Conservation (phyloP, 805 yeast species). For the Kuraishia piskuri region DNA sequence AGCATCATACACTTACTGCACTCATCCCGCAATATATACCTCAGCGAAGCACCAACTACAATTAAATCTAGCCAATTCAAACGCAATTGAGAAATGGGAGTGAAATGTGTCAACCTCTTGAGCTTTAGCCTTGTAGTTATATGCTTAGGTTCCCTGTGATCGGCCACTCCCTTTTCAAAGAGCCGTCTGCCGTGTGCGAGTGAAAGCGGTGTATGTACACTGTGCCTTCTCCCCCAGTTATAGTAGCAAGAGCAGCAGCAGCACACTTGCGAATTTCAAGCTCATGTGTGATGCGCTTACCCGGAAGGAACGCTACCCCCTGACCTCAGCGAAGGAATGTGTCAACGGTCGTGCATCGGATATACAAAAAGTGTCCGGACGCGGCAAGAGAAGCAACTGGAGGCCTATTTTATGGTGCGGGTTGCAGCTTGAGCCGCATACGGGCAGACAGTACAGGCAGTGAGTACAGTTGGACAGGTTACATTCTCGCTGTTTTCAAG, state of each 20-base stretch:
- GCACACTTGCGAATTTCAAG: neutral
- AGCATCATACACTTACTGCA: neutral
- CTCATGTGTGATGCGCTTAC: neutral
- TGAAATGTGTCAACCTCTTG: too few relatives aligned
- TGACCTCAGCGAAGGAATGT: neutral
- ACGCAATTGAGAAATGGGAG: too few relatives aligned
- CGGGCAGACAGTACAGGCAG: neutral
- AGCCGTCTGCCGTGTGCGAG: neutral
- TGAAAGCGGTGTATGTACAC: neutral
- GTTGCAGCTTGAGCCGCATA: neutral
- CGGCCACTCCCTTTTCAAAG: neutral
- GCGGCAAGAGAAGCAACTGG: neutral
- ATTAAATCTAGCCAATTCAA: neutral
- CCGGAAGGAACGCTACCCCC: neutral
- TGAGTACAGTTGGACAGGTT: neutral
- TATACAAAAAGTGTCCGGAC: neutral
- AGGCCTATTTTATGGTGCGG: too few relatives aligned
- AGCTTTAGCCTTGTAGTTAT: too few relatives aligned
- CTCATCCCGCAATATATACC: neutral
- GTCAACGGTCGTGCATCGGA: neutral
- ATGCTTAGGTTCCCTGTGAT: neutral
- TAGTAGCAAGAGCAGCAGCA: neutral
- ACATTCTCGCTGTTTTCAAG: too few relatives aligned
- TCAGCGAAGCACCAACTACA: neutral
- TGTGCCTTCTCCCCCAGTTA: neutral